A percentile compares a stretch with the other conserved stretches of the same genome.
These are phyloP conservation scores for Pleurotus tuoliensis DNA, from an alignment of 768 basidiomycete species.

Conservation along the genomic window DNA sequence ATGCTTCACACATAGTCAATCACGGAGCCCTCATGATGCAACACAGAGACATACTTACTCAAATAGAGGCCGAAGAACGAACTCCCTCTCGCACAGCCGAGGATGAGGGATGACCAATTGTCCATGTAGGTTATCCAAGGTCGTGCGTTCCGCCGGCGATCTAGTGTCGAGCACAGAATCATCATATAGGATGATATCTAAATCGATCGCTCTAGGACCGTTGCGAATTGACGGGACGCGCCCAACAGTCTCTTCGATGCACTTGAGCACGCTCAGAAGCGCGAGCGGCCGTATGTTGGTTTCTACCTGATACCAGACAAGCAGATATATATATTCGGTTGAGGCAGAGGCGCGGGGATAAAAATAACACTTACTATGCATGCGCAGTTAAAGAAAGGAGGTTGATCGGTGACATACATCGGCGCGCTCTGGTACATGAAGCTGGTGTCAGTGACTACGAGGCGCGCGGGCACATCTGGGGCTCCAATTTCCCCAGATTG, in stretches of 20 bases:
- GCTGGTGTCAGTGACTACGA: constrained; percentile 67
- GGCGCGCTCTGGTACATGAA: constrained; percentile 91
- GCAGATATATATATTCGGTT: too few relatives aligned
- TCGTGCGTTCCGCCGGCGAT: constrained; percentile 29
- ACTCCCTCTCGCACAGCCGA: constrained; percentile 79
- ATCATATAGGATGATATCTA: constrained; percentile 84
- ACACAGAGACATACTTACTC: constrained; percentile 58
- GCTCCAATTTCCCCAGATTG: constrained; percentile 9
- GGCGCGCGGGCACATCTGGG: constrained; percentile 16
- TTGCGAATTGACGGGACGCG: constrained; percentile 74
- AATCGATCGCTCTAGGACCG: constrained; percentile 87
- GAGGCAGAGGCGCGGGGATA: not conserved
- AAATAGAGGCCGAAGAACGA: constrained; percentile 81
- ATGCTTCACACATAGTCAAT: constrained; percentile 46
- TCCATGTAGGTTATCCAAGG: constrained; percentile 51
- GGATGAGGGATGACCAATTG: constrained; percentile 87
- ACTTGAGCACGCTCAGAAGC: constrained; percentile 65
- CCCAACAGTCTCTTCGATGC: constrained; percentile 71
- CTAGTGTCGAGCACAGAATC: constrained; percentile 55
- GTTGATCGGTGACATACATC: constrained; percentile 95
- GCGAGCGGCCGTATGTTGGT: constrained; percentile 60
- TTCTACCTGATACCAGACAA: constrained; percentile 53
- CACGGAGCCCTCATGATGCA: not conserved
- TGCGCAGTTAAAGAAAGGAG: constrained; percentile 86
- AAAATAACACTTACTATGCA: constrained; percentile 60